Base-by-base conservation (phyloP, 2,329 filamentous ascomycete species). In the Arthrobotrys sphaeroides region DNA sequence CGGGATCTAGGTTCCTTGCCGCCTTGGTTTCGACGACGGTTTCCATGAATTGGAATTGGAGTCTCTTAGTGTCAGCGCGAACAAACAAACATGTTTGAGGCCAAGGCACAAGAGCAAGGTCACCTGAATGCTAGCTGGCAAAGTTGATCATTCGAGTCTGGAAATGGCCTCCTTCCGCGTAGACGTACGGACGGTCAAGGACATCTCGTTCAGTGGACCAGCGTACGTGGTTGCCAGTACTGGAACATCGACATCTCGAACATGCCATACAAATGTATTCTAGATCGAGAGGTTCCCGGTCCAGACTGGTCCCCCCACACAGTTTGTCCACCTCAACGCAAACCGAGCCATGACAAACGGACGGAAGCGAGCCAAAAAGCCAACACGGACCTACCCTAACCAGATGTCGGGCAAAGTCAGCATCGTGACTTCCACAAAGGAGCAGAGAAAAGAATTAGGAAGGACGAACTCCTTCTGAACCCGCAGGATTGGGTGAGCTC, bases 21-120 rank as follows among this genome's bases (percentile, higher is more conserved):
- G 65, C 65, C 65, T 69, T 60, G 53, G 28, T 53, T 55, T 38
- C n/a, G n/a, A n/a, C n/a, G 36, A 36, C 38, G 16, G 20, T 61
- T 47, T n/a, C n/a, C n/a, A 33, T 16, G 26, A 13, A 36, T 69
- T 20, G 31, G 33, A 22, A 53, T 40, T 65, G 26, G 33, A 20
- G 20, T 42, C 45, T 53, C 20, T n/a, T n/a, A 24, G 28, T 42
- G 59, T 47, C 45, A 64, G 45, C 60, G 33, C 28, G 16, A 28
- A n/a, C n/a, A n/a, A n/a, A n/a, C 28, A n/a, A 28, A 22, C 13
- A 38, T 55, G 24, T 70, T 43, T 70, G 55, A 70, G 66, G 45
- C 66, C 66, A 70, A 69, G 60, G 66, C 66, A 70, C 66, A 62
- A 61, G 66, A 70, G 43, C 53, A 49, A 10, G 66, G 66, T 70